Evolutionary conservation across 495 filamentous ascomycete genomes (phyloP).

Genomic region (Tuber borchii): DNA sequence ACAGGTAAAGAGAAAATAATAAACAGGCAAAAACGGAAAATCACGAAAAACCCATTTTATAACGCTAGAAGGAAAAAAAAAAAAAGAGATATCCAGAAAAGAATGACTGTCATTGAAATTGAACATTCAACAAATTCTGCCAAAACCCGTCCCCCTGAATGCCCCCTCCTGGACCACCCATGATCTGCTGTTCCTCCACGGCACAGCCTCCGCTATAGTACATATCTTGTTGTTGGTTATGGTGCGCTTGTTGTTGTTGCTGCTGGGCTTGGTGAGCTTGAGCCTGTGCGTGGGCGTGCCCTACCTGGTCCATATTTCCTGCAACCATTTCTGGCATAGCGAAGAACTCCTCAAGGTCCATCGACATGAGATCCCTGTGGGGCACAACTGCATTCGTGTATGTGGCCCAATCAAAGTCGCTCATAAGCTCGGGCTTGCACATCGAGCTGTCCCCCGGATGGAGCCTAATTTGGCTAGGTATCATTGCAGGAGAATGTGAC

Average conservation of each 20-base stretch:
- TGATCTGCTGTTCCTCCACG: constrained; percentile 29
- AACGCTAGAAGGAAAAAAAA: neutral
- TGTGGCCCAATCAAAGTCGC: constrained; percentile 34
- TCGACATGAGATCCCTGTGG: constrained; percentile 35
- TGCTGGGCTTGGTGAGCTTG: constrained; percentile 17
- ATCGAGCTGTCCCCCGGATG: constrained; percentile 17
- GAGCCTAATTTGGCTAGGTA: constrained; percentile 12
- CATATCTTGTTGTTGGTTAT: constrained; percentile 13
- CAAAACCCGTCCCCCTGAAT: constrained; percentile 31
- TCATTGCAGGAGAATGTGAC: constrained; percentile 24
- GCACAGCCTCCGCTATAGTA: constrained; percentile 25
- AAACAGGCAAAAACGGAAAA: neutral
- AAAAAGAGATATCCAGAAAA: neutral
- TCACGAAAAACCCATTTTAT: neutral
- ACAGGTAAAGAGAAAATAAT: neutral
- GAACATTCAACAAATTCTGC: constrained; percentile 41
- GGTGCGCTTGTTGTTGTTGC: constrained; percentile 16
- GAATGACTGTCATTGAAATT: constrained; percentile 26
- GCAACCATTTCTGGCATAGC: constrained; percentile 23
- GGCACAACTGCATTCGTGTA: constrained; percentile 32
- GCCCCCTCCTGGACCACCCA: constrained; percentile 16
- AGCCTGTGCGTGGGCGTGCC: constrained; percentile 11
- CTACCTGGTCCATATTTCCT: constrained; percentile 8
- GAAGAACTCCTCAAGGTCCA: constrained; percentile 35
- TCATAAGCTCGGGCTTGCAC: constrained; percentile 30